Base-by-base conservation (phyloP, 371 early-diverging fungal genomes). In the Mucor saturninus region DNA sequence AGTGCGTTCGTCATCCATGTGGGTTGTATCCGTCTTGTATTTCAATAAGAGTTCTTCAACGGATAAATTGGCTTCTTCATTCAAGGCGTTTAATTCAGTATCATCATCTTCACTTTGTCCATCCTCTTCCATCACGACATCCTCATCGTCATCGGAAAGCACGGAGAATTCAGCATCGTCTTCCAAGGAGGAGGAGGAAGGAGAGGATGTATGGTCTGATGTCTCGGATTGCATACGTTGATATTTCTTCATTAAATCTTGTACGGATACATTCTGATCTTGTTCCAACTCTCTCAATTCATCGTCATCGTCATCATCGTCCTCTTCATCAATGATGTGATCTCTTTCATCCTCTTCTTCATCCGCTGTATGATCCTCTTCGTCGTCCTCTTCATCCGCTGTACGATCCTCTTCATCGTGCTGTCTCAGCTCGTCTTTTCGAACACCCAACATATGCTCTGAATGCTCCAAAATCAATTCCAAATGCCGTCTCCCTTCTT, bases 391-490 rank as follows among this genome's bases (percentile, higher is more conserved):
- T 38, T 14, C 49, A n/a, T 54, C 39, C 6, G 6, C 32, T 29
- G 67, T 62, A 9, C 68, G 54, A n/a, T 73, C 72, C 5, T 68
- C 51, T 13, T 74, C 71, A 0, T 58, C 62, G 11, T 21, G 26
- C 40, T 48, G 48, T 39, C 48, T 39, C 3, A 86, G 58, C 39
- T 84, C 81, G 39, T 73, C 81, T 65, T 83, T 88, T 65, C 89
- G 84, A n/a, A 81, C 89, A n/a, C 80, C 88, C 11, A 92, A 59
- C 70, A 90, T 81, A 49, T 87, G 86, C 9, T 90, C 86, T 0
- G 91, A 89, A 55, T 89, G 89, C 56, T 91, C 88, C 45, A 92
- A 66, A 62, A 92, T 90, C 56, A 77, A 69, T 62, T 90, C 82
- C 61, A 92, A 57, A 69, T 85, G 86, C 29, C 81, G 80, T 31